Percentiles rank a stretch among this genome's conserved stretches.
These are phyloP conservation scores for Penicillium riverlandense DNA, from an alignment of 495 filamentous ascomycete species.

Conservation along the genomic window DNA sequence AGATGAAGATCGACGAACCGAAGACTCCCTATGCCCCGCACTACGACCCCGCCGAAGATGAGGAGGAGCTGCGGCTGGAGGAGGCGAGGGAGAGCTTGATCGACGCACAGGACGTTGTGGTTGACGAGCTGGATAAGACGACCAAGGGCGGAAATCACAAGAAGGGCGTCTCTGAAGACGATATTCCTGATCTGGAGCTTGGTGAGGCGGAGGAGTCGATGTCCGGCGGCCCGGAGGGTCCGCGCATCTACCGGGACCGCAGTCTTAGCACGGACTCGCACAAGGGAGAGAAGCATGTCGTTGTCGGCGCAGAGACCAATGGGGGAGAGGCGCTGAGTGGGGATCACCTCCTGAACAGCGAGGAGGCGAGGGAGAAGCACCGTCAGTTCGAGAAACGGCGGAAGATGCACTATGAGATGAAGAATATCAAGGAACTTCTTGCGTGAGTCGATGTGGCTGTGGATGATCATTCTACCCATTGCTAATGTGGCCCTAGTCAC, in stretches of 20 bases:
- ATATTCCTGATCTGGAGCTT: constrained; percentile 86
- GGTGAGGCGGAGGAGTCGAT: constrained; percentile 81
- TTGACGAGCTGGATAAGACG: constrained; percentile 66
- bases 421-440: constrained; percentile 80
- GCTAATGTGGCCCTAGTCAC: constrained; percentile 26
- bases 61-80: constrained; percentile 53
- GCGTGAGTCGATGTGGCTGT: constrained; percentile 46
- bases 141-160: constrained; percentile 24
- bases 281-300: constrained; percentile 62
- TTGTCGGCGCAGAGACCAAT: constrained; percentile 60
- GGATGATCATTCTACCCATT: not conserved
- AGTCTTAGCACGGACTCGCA: constrained; percentile 42
- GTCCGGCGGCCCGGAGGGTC: constrained; percentile 17
- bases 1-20: constrained; percentile 98
- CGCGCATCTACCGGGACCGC: constrained; percentile 41
- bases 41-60: constrained; percentile 85
- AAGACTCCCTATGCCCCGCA: constrained; percentile 92
- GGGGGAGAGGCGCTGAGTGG: constrained; percentile 49
- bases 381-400: constrained; percentile 81
- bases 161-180: constrained; percentile 49
- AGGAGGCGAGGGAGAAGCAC: constrained; percentile 85
- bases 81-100: constrained; percentile 37
- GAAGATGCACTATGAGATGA: constrained; percentile 98
- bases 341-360: constrained; percentile 52
- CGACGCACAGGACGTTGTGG: constrained; percentile 50